Percentiles rank a stretch among this genome's conserved stretches.
Conservation (phyloP, 2,329 filamentous ascomycete species). For the Hirsutella minnesotensis region DNA sequence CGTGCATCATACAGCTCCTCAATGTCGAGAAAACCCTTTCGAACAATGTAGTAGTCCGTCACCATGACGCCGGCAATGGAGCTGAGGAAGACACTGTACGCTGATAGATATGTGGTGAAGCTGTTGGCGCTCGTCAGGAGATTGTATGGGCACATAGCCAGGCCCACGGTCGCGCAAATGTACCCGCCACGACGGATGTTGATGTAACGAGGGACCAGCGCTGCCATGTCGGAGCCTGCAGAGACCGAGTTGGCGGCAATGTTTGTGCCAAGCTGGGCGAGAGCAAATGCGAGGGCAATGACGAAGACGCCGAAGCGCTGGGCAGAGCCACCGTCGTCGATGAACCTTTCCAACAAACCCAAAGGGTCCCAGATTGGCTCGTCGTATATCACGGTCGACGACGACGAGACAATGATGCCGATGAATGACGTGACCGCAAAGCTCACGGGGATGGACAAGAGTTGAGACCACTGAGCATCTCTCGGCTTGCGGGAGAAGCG, state of each 20-base stretch:
- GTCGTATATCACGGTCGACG: constrained; percentile 54
- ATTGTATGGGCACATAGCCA: constrained; percentile 82
- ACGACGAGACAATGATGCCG: constrained; percentile 66
- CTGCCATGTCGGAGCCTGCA: constrained; percentile 72
- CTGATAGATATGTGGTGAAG: constrained; percentile 84
- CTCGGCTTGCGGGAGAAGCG: constrained; percentile 68
- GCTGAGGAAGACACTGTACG: constrained; percentile 89
- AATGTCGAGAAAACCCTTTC: constrained; percentile 68
- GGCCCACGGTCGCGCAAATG: constrained; percentile 65
- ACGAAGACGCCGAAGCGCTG: constrained; percentile 68
- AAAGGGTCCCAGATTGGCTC: constrained; percentile 65
- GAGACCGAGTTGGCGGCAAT: constrained; percentile 81
- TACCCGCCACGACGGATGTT: constrained; percentile 83
- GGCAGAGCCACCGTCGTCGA: constrained; percentile 54
- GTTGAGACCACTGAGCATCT: constrained; percentile 71
- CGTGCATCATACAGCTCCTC: constrained; percentile 68
- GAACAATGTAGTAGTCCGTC: constrained; percentile 77
- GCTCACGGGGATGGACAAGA: constrained; percentile 59
- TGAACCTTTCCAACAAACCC: constrained; percentile 51
- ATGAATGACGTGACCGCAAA: constrained; percentile 78
- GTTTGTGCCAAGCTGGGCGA: constrained; percentile 78
- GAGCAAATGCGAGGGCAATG: constrained; percentile 56
- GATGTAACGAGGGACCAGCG: constrained; percentile 65
- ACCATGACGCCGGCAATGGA: constrained; percentile 89
- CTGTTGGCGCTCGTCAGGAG: constrained; percentile 64